Evolutionary conservation across 768 basidiomycete genomes (phyloP), one percentile per base, ranked within the genome.

Genomic region (Mycena alexandri): DNA sequence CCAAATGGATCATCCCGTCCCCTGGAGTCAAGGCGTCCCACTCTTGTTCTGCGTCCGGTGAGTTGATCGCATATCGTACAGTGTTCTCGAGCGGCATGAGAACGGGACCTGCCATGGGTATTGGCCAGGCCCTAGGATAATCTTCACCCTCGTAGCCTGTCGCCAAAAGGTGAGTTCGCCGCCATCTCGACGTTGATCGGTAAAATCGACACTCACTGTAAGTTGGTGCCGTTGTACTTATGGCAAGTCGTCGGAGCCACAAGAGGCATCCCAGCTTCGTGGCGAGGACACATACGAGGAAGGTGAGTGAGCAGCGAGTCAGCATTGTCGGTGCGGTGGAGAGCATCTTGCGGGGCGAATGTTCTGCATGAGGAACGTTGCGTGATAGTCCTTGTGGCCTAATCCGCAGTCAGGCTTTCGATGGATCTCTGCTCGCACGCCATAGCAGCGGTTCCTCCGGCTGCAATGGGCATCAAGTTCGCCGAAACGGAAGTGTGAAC

Each of bases 31-130:
- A 64, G 11, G 77, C 72, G 21, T 63, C 69, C 80, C 80, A 81
- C 61, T 81, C 77, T 14, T 68, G 74, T 13, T 65, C 72, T 10
- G 73, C 76, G 34, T 78, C 74, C 19, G 70, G 62, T 6, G 73
- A 73, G 44, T 79, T 77, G 25, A 79, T 69, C 2, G 63, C 70
- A 65, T 76, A 79, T 48, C 75, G 76, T 43, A 72, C 75, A 4
- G 78, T 75, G 46, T 79, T 78, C 22, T 79, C 78, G 69, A 80
- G 77, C 21, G 75, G 74, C 75, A 79, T 78, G 2, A 77, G 71
- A 16, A 78, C 76, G 5, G 71, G 71, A 29, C 58, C 58, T 11
- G 74, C 71, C 24, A 75, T 74, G 36, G 72, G 71, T 62, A 80
- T 76, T 5, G 75, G 78, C 77, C 78, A 78, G 2, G 71, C 63